Evolutionary conservation across 2,329 filamentous ascomycete genomes (phyloP).

Genomic region (Thielaviopsis ethacetica): DNA sequence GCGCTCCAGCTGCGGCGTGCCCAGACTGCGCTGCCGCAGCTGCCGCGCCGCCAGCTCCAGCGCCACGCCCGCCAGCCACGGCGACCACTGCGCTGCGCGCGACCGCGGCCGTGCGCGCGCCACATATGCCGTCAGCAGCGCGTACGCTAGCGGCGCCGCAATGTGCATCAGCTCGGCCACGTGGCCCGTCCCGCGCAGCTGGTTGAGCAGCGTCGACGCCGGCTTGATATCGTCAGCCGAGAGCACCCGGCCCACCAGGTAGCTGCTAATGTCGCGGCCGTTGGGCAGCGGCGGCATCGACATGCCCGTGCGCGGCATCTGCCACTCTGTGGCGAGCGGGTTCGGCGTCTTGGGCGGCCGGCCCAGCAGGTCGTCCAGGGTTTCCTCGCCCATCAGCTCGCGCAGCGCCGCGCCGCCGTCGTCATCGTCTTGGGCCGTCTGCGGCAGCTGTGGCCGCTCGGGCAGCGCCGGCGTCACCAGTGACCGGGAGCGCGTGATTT

Average conservation of each 20-base stretch:
- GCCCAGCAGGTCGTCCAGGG: constrained; percentile 21
- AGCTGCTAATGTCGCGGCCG: constrained; percentile 66
- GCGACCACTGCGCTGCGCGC: constrained; percentile 62
- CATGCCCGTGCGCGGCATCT: constrained; percentile 87
- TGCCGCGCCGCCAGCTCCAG: constrained; percentile 85
- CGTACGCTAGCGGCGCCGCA: constrained; percentile 73
- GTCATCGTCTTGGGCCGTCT: constrained; percentile 28
- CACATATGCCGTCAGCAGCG: constrained; percentile 43
- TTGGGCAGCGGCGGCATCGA: constrained; percentile 71
- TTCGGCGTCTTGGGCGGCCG: constrained; percentile 41
- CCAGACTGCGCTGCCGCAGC: constrained; percentile 53
- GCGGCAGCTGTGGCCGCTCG: constrained; percentile 59
- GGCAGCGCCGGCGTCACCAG: constrained; percentile 72
- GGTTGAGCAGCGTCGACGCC: constrained; percentile 70
- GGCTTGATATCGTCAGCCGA: constrained; percentile 96
- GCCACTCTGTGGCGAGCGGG: constrained; percentile 44
- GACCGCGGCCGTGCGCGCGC: constrained; percentile 8
- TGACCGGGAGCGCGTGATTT: constrained; percentile 67
- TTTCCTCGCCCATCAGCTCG: constrained; percentile 27
- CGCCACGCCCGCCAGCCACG: constrained; percentile 74
- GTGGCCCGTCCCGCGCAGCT: constrained; percentile 55
- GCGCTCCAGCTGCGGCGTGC: constrained; percentile 73
- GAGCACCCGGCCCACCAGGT: constrained; percentile 76
- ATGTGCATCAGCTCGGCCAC: constrained; percentile 86
- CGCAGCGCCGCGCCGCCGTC: constrained; percentile 26